Conservation (phyloP, 2,329 filamentous ascomycete species). For the Aspergillus thermomutatus region DNA sequence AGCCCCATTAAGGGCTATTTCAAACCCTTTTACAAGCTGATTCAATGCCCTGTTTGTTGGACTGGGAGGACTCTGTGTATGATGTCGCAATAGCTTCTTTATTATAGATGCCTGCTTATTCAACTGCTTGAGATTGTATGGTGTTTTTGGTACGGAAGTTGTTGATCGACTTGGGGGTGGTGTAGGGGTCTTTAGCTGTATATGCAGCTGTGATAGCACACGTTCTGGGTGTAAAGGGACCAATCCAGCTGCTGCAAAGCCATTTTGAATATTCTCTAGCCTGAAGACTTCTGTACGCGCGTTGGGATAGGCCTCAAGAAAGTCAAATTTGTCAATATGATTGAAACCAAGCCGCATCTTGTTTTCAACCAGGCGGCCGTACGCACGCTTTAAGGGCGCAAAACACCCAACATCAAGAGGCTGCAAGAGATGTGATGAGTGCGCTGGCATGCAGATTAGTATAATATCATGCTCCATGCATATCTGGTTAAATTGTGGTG, state of each 20-base stretch:
- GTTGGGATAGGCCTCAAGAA: not conserved
- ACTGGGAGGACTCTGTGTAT: no score
- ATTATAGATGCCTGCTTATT: no score
- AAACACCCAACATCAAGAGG: slow-evolving; percentile 13
- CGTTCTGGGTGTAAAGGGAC: not conserved
- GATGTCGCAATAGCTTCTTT: no score
- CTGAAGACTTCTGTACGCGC: not conserved
- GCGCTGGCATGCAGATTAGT: slow-evolving; percentile 1
- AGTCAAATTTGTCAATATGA: slow-evolving; percentile 9
- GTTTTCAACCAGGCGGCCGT: not conserved
- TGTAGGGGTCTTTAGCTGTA: not conserved
- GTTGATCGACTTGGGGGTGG: not conserved
- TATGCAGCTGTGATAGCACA: slow-evolving; percentile 5
- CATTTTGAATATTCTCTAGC: slow-evolving; percentile 1
- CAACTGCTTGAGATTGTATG: no score
- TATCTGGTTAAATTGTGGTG: slow-evolving; percentile 32
- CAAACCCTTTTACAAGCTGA: no score
- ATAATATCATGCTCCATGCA: slow-evolving; percentile 39
- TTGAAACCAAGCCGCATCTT: not conserved
- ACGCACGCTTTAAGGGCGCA: not conserved
- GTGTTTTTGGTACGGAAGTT: no score
- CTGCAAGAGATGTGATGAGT: slow-evolving; percentile 4
- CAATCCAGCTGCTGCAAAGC: slow-evolving; percentile 2
- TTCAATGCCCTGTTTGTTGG: no score
- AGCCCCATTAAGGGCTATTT: no score